These are phyloP conservation scores for Hygrocybe coccinea DNA, from an alignment of 768 basidiomycete species.

Conservation along the genomic window DNA sequence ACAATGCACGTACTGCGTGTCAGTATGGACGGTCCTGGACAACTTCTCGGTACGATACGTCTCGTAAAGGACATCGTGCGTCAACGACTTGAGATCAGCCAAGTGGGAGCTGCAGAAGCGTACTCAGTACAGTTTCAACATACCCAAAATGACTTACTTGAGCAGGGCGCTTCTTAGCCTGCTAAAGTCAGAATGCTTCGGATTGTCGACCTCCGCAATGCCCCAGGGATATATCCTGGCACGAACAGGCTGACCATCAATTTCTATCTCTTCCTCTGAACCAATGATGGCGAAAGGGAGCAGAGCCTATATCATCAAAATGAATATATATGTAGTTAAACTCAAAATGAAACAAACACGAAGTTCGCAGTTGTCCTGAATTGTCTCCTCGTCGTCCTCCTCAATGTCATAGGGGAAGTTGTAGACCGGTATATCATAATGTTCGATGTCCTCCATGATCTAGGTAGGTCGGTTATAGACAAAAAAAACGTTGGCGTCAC, in stretches of 20 bases:
- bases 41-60: constrained; percentile 98
- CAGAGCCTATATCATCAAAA: constrained; percentile 54
- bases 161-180: constrained; percentile 86
- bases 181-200: constrained; percentile 99
- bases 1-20: constrained; percentile 54
- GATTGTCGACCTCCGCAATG: constrained; percentile 96
- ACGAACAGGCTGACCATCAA: constrained; percentile 86
- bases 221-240: constrained; percentile 99
- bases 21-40: constrained; percentile 80
- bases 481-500: neutral
- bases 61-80: constrained; percentile 91
- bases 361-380: constrained; percentile 94
- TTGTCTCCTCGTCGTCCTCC: constrained; percentile 98
- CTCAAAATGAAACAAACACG: constrained; percentile 46
- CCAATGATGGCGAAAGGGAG: constrained; percentile 97
- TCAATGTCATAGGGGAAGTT: constrained; percentile 99
- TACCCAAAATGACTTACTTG: constrained; percentile 48
- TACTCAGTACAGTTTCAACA: constrained; percentile 5
- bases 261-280: constrained; percentile 93
- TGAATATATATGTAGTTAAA: constrained; percentile 6
- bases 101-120: constrained; percentile 69
- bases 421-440: constrained; percentile 97
- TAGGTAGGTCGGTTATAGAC: constrained; percentile 28
- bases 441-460: constrained; percentile 99
- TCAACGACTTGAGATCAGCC: constrained; percentile 89